phyloP scores from a whole-genome alignment of 345 rosid genomes.

The Brassica rapa region DNA sequence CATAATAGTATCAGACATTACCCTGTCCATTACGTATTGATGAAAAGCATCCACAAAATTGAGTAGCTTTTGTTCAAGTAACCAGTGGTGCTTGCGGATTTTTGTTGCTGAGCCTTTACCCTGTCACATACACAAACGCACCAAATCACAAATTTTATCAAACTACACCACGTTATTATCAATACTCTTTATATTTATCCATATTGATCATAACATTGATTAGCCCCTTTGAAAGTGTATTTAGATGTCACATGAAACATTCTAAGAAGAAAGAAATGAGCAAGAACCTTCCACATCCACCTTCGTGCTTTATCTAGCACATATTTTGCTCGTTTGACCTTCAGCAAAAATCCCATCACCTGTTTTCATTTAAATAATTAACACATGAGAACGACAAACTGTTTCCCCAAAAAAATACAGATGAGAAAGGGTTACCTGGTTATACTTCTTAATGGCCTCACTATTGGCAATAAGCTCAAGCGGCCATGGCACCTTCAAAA shows the following conservation, averaged over 20 bases:
- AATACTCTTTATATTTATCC: background rate
- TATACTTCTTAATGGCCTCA: slow-evolving; percentile 92
- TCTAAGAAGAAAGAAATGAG: slow-evolving; percentile 5
- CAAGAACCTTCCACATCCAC: slow-evolving; percentile 98
- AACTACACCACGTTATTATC: slow-evolving; percentile 19
- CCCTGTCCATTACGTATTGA: slow-evolving; percentile 99
- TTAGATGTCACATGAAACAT: slow-evolving; percentile 12
- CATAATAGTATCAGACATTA: slow-evolving; percentile 41
- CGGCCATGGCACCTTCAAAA: slow-evolving; percentile 92
- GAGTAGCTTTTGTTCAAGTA: slow-evolving; percentile 95
- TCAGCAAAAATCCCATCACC: slow-evolving; percentile 94
- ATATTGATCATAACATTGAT: slow-evolving; percentile 8
- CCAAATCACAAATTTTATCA: slow-evolving; percentile 15
- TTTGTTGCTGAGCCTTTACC: slow-evolving; percentile 63
- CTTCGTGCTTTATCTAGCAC: slow-evolving; percentile 94
- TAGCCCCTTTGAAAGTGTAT: slow-evolving; percentile 6
- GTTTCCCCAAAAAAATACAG: slow-evolving; percentile 27
- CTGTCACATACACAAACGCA: slow-evolving; percentile 44
- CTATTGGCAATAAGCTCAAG: slow-evolving; percentile 90
- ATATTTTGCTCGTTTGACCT: slow-evolving; percentile 96
- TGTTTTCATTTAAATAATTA: slow-evolving; percentile 44
- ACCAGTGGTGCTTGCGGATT: slow-evolving; percentile 78
- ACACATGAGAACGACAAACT: slow-evolving; percentile 17
- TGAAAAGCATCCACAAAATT: slow-evolving; percentile 99
- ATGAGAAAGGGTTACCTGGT: slow-evolving; percentile 61